phyloP scores from a whole-genome alignment of 73 alveolate species.

The Diophrys sp. region DNA sequence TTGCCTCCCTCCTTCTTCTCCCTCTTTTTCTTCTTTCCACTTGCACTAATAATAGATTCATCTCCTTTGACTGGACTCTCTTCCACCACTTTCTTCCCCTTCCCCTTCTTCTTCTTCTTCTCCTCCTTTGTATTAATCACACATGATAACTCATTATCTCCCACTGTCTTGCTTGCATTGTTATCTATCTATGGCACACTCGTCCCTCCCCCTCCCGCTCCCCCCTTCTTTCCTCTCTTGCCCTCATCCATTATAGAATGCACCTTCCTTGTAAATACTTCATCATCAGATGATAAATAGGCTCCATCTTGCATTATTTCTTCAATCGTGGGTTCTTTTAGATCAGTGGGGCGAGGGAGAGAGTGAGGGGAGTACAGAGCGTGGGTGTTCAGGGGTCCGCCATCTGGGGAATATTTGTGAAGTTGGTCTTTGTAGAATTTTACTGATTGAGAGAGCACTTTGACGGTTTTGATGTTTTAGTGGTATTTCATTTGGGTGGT shows the following conservation, averaged over 20 bases:
- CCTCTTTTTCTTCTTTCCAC: not conserved
- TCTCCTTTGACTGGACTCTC: not conserved
- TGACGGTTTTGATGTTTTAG: not conserved
- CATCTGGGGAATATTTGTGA: too few species aligned
- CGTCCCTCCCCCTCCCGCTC: too few species aligned
- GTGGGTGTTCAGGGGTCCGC: too few species aligned
- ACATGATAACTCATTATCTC: not conserved
- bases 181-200: not conserved
- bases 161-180: not conserved
- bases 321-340: not conserved
- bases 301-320: not conserved
- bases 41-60: too few species aligned
- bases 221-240: not conserved
- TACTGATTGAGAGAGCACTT: not conserved
- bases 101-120: not conserved
- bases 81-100: not conserved
- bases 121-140: not conserved
- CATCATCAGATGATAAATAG: not conserved
- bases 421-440: not conserved
- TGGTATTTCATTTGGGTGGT: not conserved
- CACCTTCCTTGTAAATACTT: not conserved
- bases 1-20: not conserved
- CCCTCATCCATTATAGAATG: not conserved
- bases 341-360: too few species aligned
- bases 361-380: too few species aligned